phyloP scores from a whole-genome alignment of 1,284 basidiomycete species.

The Clitocybe nebularis region DNA sequence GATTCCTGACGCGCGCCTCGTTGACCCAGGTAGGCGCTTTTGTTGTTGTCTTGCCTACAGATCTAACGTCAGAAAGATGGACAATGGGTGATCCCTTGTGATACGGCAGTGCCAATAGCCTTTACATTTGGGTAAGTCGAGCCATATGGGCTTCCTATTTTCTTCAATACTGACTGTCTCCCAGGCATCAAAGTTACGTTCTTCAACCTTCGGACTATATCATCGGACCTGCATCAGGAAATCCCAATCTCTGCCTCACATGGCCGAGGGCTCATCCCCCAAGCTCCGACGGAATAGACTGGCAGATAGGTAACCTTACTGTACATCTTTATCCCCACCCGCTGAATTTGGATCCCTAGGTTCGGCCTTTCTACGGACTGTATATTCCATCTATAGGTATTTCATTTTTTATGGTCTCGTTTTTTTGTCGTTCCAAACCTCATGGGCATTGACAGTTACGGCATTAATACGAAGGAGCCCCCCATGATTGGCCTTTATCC shows the following conservation, averaged over 20 bases:
- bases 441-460: conserved; percentile 47
- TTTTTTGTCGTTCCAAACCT: conserved; percentile 5
- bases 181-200: conserved; percentile 54
- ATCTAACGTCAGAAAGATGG: conserved; percentile 54
- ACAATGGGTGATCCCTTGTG: conserved; percentile 82
- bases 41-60: neutral
- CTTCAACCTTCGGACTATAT: conserved; percentile 82
- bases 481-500: conserved; percentile 74
- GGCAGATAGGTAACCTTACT: conserved; percentile 68
- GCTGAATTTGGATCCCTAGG: conserved; percentile 34
- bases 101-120: conserved; percentile 59
- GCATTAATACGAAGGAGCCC: conserved; percentile 66
- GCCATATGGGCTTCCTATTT: conserved; percentile 5
- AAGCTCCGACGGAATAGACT: conserved; percentile 77
- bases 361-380: conserved; percentile 74
- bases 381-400: conserved; percentile 81
- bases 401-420: conserved; percentile 1
- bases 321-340: neutral
- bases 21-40: conserved; percentile 45
- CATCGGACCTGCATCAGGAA: conserved; percentile 65
- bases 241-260: conserved; percentile 71
- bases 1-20: conserved; percentile 68
- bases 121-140: conserved; percentile 71
- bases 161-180: conserved; percentile 13
- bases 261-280: conserved; percentile 76